Evolutionary conservation across 176 grass and related monocot species (phyloP).

Genomic region (Ensete ventricosum): DNA sequence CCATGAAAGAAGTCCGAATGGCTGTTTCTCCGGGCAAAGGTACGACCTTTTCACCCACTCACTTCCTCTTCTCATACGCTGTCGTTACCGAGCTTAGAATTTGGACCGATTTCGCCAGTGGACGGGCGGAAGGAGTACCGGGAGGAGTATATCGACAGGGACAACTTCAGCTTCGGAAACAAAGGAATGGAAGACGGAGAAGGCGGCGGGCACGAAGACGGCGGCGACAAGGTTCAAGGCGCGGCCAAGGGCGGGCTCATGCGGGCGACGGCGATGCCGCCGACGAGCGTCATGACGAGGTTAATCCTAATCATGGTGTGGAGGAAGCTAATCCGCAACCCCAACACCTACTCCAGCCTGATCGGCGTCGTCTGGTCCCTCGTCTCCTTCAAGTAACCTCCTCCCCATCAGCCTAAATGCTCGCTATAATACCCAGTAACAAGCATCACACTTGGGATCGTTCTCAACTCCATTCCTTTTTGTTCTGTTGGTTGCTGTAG

Average conservation of each 20-base stretch:
- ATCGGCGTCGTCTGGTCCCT: conserved; percentile 92
- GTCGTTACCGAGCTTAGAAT: not conserved
- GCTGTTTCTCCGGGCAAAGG: conserved; percentile 82
- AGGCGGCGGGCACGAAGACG: conserved; percentile 29
- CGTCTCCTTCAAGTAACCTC: conserved; percentile 63
- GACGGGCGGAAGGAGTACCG: conserved; percentile 42
- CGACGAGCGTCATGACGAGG: conserved; percentile 91
- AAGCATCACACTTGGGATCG: not conserved
- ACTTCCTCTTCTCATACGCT: conserved; percentile 2
- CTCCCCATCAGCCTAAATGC: conserved; percentile 3
- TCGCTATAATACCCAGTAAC: not conserved
- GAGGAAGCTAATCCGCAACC: conserved; percentile 98
- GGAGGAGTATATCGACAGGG: conserved; percentile 50
- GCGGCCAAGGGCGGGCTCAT: conserved; percentile 2
- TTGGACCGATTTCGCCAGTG: conserved; percentile 35
- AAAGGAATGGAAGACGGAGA: conserved; percentile 35
- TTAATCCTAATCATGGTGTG: conserved; percentile 99
- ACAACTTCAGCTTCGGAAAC: conserved; percentile 91
- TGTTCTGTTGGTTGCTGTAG: conserved; percentile 24
- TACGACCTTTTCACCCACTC: not conserved
- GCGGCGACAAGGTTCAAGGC: conserved; percentile 45
- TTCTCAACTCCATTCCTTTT: not conserved
- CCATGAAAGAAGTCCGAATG: conserved; percentile 59
- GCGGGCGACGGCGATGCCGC: conserved; percentile 52
- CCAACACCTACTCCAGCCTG: conserved; percentile 96